Conservation (phyloP, 352 stramenopile genomes). For the Globisporangium apiculatum region DNA sequence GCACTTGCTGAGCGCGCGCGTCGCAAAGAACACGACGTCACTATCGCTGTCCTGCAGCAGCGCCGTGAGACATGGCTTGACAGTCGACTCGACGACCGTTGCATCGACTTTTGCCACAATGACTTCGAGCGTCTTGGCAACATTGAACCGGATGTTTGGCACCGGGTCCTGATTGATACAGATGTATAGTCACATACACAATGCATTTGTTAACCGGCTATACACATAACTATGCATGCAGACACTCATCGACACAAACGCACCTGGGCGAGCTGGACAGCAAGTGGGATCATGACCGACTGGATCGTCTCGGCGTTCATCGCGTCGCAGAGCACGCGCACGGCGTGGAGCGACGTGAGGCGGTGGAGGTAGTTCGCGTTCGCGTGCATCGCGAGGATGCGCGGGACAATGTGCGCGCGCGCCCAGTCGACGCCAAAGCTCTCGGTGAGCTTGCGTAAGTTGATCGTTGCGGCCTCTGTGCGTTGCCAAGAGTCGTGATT, state of each 20-base stretch:
- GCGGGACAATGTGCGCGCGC: conserved; percentile 90
- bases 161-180: conserved; percentile 71
- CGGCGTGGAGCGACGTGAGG: conserved; percentile 87
- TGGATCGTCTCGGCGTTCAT: conserved; percentile 72
- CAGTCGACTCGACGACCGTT: conserved; percentile 52
- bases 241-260: not conserved
- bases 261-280: conserved; percentile 90
- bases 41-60: conserved; percentile 88
- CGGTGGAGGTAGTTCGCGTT: conserved; percentile 94
- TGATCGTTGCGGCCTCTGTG: conserved; percentile 90
- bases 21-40: conserved; percentile 94
- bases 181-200: not conserved
- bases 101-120: conserved; percentile 73
- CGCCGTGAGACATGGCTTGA: conserved; percentile 81
- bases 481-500: too few species aligned
- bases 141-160: conserved; percentile 98
- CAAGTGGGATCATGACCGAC: conserved; percentile 88
- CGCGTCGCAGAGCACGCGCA: conserved; percentile 77
- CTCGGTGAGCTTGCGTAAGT: conserved; percentile 92
- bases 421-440: conserved; percentile 96
- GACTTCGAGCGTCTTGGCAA: conserved; percentile 93
- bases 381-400: conserved; percentile 90
- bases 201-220: not conserved
- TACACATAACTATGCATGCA: not conserved
- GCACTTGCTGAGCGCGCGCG: conserved; percentile 60